Conservation (phyloP, 164 flowering plant genomes). For the Macadamia integrifolia region DNA sequence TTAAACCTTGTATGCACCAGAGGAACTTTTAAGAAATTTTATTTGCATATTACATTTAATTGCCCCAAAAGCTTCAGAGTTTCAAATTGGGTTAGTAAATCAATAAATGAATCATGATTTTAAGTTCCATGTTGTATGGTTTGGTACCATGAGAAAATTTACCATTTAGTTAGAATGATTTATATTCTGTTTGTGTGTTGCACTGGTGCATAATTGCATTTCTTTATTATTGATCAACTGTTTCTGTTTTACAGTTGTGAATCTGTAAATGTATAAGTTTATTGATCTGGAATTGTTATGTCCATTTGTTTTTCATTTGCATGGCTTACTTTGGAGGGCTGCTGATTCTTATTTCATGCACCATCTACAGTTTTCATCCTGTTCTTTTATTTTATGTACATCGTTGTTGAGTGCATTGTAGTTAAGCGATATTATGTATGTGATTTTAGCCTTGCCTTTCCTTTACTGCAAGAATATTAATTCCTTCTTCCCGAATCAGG, state of each 20-base stretch:
- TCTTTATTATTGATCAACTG: no score
- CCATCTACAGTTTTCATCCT: not conserved
- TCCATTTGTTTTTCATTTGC: not conserved
- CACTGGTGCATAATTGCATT: no score
- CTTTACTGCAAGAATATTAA: not conserved
- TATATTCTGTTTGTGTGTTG: no score
- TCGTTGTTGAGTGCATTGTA: not conserved
- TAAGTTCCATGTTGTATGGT: no score
- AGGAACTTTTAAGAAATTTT: not conserved
- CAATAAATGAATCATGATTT: no score
- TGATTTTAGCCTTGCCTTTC: not conserved
- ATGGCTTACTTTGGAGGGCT: not conserved
- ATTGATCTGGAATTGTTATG: no score
- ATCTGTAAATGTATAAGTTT: no score
- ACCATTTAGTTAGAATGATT: no score
- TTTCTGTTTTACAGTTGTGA: no score
- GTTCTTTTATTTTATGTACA: not conserved
- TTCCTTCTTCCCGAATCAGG: conserved; percentile 34
- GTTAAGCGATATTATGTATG: not conserved
- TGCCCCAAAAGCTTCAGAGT: no score
- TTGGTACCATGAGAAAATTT: no score
- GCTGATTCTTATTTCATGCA: not conserved
- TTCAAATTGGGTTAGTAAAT: no score
- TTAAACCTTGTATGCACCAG: not conserved
- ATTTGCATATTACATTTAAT: not conserved